A percentile compares a stretch with the other conserved stretches of the same genome.
Evolutionary conservation across 179 eudicot species (phyloP).

Genomic region (Carnegiea gigantea): DNA sequence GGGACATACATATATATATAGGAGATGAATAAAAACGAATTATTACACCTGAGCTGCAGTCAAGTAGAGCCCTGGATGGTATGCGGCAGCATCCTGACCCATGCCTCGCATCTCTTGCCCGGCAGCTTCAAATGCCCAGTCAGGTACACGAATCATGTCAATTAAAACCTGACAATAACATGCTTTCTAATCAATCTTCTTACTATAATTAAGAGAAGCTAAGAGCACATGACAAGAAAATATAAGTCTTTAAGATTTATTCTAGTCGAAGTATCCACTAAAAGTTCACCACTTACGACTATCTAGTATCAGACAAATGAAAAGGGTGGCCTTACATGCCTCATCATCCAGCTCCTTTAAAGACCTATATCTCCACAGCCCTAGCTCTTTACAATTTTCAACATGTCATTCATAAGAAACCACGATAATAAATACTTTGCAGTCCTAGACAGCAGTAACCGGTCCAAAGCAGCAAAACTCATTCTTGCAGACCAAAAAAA

Average conservation of each 20-base stretch:
- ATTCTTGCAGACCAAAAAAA: background rate
- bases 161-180: slow-evolving; percentile 62
- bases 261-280: background rate
- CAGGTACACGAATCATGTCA: slow-evolving; percentile 94
- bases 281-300: background rate
- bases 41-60: slow-evolving; percentile 77
- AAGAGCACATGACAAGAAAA: slow-evolving; percentile 2
- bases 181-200: slow-evolving; percentile 2
- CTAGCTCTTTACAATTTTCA: no score
- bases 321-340: background rate
- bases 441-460: no score
- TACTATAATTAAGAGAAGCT: background rate
- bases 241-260: background rate
- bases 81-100: slow-evolving; percentile 92
- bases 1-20: background rate
- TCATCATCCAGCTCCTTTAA: background rate
- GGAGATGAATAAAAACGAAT: background rate
- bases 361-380: no score
- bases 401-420: no score
- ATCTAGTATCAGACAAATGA: background rate
- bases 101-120: slow-evolving; percentile 98
- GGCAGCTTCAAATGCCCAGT: slow-evolving; percentile 99
- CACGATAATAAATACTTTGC: no score
- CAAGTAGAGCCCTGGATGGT: slow-evolving; percentile 83
- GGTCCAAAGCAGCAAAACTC: background rate